Conservation (phyloP, 164 flowering plant genomes). For the Piper betle region DNA sequence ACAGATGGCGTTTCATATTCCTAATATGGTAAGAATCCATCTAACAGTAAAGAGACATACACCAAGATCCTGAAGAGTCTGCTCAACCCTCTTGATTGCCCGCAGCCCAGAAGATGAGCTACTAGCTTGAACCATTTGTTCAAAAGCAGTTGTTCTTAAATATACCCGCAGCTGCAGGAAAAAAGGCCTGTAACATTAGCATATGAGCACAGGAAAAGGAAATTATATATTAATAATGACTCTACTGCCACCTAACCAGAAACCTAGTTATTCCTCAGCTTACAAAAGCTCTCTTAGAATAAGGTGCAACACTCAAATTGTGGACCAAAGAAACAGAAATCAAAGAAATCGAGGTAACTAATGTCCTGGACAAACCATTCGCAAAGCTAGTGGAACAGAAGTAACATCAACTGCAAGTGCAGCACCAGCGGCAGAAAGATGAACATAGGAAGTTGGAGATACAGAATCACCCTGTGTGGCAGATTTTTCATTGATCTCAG, state of each 20-base stretch:
- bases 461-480: slow-evolving; percentile 23
- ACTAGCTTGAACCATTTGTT: slow-evolving; percentile 94
- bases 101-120: slow-evolving; percentile 82
- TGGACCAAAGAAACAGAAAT: too few relatives aligned
- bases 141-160: slow-evolving; percentile 71
- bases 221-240: too few relatives aligned
- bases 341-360: too few relatives aligned
- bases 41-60: slow-evolving; percentile 22
- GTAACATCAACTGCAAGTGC: slow-evolving; percentile 45
- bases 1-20: too few relatives aligned
- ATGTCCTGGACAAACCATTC: slow-evolving; percentile 36
- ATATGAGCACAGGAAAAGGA: too few relatives aligned
- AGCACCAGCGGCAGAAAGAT: slow-evolving; percentile 20
- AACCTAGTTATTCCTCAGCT: too few relatives aligned
- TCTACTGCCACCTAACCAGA: too few relatives aligned
- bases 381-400: slow-evolving; percentile 59
- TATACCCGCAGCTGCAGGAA: slow-evolving; percentile 64
- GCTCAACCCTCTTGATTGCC: slow-evolving; percentile 83
- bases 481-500: slow-evolving; percentile 36
- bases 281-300: too few relatives aligned
- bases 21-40: too few relatives aligned
- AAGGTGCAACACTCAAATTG: too few relatives aligned
- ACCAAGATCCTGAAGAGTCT: slow-evolving; percentile 85
- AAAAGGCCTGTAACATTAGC: not conserved
- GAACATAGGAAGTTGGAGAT: slow-evolving; percentile 39